Percentiles rank a stretch among this genome's conserved stretches.
These are phyloP conservation scores for Nematocida ausubeli DNA, from an alignment of 371 early-diverging fungal genomes.

Conservation along the genomic window DNA sequence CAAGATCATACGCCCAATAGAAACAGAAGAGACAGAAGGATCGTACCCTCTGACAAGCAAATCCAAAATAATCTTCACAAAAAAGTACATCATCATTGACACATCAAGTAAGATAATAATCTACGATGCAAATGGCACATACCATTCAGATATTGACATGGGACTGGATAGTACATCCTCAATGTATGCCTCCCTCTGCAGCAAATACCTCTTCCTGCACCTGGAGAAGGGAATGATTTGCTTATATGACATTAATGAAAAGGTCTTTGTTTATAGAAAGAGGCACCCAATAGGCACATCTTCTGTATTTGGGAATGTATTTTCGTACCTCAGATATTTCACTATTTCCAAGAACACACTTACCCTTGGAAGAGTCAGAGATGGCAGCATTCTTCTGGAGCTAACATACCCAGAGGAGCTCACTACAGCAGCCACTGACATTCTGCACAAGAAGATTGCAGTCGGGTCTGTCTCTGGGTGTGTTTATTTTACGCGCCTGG, in stretches of 20 bases:
- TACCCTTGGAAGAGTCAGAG: neutral
- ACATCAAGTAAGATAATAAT: neutral
- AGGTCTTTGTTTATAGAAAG: slow-evolving; percentile 9
- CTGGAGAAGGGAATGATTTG: slow-evolving; percentile 19
- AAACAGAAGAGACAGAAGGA: neutral
- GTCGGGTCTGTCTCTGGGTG: slow-evolving; percentile 3
- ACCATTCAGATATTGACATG: neutral
- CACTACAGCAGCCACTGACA: slow-evolving; percentile 5
- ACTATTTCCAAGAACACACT: neutral
- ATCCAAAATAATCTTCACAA: neutral
- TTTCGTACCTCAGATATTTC: slow-evolving; percentile 5
- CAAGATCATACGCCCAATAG: neutral
- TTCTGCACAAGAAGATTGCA: slow-evolving; percentile 6
- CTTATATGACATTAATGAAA: slow-evolving; percentile 1
- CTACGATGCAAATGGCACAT: slow-evolving; percentile 12
- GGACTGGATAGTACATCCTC: slow-evolving; percentile 19
- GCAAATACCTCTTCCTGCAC: slow-evolving; percentile 10
- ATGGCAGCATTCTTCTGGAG: slow-evolving; percentile 12
- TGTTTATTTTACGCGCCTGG: slow-evolving; percentile 32
- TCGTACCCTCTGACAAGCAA: neutral
- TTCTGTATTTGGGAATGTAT: slow-evolving; percentile 25
- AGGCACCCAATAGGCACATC: slow-evolving; percentile 7
- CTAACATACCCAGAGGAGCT: slow-evolving; percentile 33
- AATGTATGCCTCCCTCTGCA: neutral
- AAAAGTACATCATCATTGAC: slow-evolving; percentile 11